These are phyloP conservation scores for Populus nigra DNA, from an alignment of 345 rosid genomes.

Conservation along the genomic window DNA sequence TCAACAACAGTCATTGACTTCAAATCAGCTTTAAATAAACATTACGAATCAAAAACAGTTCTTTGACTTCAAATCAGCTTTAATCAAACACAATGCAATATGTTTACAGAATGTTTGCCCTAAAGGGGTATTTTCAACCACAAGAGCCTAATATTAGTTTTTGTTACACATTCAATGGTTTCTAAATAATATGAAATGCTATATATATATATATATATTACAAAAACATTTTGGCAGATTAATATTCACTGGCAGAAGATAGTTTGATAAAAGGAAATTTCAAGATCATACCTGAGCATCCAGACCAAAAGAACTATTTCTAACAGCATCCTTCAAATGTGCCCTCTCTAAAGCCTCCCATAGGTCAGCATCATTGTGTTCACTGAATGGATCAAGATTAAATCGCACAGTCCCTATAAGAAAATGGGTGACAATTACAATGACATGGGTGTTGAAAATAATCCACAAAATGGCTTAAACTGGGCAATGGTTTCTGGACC, in stretches of 20 bases:
- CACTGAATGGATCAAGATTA: slow-evolving; percentile 95
- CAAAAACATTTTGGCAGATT: neutral
- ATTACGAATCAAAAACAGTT: neutral
- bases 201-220: too few species aligned
- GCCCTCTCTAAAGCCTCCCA: slow-evolving; percentile 99
- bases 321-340: slow-evolving; percentile 81
- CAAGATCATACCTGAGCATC: slow-evolving; percentile 67
- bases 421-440: neutral
- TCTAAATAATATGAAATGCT: neutral
- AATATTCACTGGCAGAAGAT: neutral
- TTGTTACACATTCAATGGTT: neutral
- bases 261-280: neutral
- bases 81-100: neutral
- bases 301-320: slow-evolving; percentile 77
- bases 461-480: neutral
- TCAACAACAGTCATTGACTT: neutral
- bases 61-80: neutral
- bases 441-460: neutral
- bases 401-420: slow-evolving; percentile 78
- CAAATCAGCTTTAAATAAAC: neutral
- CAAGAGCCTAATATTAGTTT: neutral
- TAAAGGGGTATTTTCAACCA: neutral
- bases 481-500: neutral
- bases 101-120: neutral
- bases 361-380: slow-evolving; percentile 92